Percentiles rank a stretch among this genome's conserved stretches.
Conservation (phyloP, 129 eudicot species). For the Deinandra increscens region DNA sequence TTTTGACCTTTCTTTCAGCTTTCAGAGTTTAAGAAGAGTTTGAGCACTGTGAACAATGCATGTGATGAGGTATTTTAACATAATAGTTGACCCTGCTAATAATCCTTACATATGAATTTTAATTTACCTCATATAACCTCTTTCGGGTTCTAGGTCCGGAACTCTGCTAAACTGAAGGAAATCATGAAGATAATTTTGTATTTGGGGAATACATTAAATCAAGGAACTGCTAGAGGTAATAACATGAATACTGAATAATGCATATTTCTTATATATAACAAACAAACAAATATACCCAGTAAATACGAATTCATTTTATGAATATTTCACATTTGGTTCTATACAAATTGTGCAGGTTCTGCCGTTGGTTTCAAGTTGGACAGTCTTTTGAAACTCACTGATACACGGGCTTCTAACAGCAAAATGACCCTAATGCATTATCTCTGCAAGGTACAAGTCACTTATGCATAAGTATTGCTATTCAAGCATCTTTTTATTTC, state of each 20-base stretch:
- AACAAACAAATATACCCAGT: too few relatives aligned
- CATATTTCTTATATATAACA: background rate
- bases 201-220: constrained; percentile 84
- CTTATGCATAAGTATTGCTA: constrained; percentile 17
- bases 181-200: constrained; percentile 74
- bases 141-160: constrained; percentile 56
- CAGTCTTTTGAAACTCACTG: constrained; percentile 89
- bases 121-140: constrained; percentile 5
- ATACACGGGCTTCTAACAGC: constrained; percentile 91
- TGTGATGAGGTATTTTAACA: constrained; percentile 67
- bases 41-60: constrained; percentile 73
- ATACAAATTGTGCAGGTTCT: constrained; percentile 48
- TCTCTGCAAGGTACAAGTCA: constrained; percentile 78
- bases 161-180: constrained; percentile 75
- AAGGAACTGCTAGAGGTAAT: constrained; percentile 95
- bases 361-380: constrained; percentile 94
- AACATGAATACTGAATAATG: background rate
- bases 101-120: constrained; percentile 1
- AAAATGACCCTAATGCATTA: constrained; percentile 97
- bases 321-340: background rate
- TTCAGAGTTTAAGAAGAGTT: constrained; percentile 82
- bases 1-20: constrained; percentile 47
- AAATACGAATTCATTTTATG: background rate
- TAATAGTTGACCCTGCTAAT: constrained; percentile 1
- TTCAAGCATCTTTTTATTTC: constrained; percentile 12